phyloP scores from a whole-genome alignment of 495 filamentous ascomycete species.

The Aspergillus funiculosus region DNA sequence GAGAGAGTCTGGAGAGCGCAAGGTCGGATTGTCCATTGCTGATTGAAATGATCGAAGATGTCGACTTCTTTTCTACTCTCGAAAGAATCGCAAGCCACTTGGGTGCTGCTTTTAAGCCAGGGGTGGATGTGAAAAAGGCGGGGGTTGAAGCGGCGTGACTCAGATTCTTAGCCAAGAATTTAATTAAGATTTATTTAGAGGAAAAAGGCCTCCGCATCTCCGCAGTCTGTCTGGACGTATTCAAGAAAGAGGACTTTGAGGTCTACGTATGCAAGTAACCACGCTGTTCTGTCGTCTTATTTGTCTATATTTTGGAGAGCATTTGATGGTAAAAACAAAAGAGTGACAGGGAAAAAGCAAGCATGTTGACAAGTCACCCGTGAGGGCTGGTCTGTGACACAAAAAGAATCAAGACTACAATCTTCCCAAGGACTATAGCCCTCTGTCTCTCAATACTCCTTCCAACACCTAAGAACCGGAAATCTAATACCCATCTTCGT shows the following conservation, averaged over 20 bases:
- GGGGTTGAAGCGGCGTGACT: conserved; percentile 22
- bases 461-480: neutral
- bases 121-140: conserved; percentile 10
- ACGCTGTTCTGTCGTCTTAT: neutral
- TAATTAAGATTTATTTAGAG: neutral
- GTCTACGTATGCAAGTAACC: neutral
- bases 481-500: conserved; percentile 21
- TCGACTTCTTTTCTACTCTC: neutral
- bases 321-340: neutral
- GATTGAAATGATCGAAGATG: neutral
- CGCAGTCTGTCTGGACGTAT: too few species aligned
- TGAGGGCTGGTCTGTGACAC: conserved; percentile 1
- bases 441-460: neutral
- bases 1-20: conserved; percentile 19
- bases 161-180: conserved; percentile 1
- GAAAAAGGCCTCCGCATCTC: too few species aligned
- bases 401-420: too few species aligned
- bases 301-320: conserved; percentile 3
- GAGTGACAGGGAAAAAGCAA: neutral
- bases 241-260: neutral
- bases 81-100: conserved; percentile 3
- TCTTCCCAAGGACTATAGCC: neutral
- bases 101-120: conserved; percentile 23
- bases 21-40: conserved; percentile 8
- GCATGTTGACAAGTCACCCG: conserved; percentile 13